Evolutionary conservation across 2,329 filamentous ascomycete genomes (phyloP).

Genomic region (Nemania serpens): DNA sequence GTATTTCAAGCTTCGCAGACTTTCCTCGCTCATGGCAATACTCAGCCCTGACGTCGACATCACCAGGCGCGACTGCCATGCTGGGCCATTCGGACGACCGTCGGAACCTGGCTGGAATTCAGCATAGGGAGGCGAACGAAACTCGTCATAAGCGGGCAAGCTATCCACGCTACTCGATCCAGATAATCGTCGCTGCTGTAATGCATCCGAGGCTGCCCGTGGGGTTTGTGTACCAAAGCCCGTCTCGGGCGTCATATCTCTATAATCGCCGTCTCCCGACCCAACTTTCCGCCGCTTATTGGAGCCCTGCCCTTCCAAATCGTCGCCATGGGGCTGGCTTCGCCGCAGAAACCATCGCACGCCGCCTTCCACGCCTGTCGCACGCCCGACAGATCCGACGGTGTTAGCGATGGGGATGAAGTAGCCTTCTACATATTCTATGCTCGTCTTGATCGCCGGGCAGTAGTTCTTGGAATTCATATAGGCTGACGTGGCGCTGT

Average conservation of each 20-base stretch:
- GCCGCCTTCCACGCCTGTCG: constrained; percentile 85
- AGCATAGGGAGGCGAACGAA: constrained; percentile 75
- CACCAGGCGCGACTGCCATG: constrained; percentile 83
- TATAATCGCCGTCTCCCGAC: constrained; percentile 35
- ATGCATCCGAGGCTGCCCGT: constrained; percentile 41
- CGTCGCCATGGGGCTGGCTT: constrained; percentile 52
- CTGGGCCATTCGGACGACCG: constrained; percentile 35
- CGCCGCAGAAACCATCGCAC: constrained; percentile 81
- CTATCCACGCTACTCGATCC: constrained; percentile 72
- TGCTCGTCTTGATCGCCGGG: constrained; percentile 84
- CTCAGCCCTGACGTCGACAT: constrained; percentile 90
- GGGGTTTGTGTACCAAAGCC: constrained; percentile 39
- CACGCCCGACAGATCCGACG: constrained; percentile 79
- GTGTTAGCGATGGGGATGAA: constrained; percentile 86
- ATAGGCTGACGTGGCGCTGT: constrained; percentile 83
- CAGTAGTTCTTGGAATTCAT: constrained; percentile 88
- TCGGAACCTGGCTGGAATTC: constrained; percentile 53
- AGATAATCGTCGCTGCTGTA: constrained; percentile 60
- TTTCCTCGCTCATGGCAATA: constrained; percentile 89
- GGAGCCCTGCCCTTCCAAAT: constrained; percentile 54
- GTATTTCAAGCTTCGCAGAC: constrained; percentile 80
- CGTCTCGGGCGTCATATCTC: constrained; percentile 39
- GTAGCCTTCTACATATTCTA: constrained; percentile 88
- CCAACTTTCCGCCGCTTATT: constrained; percentile 65
- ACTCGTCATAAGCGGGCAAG: constrained; percentile 82